These are phyloP conservation scores for Hypsizygus marmoreus DNA, from an alignment of 768 basidiomycete species.

Conservation along the genomic window DNA sequence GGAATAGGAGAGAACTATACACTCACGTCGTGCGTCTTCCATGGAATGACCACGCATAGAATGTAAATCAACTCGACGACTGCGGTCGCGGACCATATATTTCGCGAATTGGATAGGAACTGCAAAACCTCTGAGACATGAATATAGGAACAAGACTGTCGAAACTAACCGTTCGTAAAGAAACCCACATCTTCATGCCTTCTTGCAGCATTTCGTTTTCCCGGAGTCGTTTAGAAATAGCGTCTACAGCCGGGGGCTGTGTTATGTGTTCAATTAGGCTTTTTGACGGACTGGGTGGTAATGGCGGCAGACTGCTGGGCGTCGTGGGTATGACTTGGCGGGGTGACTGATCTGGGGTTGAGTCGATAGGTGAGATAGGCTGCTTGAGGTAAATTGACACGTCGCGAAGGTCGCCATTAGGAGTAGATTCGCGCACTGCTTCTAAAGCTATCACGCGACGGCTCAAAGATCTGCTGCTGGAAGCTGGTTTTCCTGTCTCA, in stretches of 20 bases:
- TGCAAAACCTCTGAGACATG: constrained; percentile 20
- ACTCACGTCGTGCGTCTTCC: constrained; percentile 47
- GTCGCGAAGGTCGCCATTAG: constrained; percentile 49
- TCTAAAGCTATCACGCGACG: constrained; percentile 35
- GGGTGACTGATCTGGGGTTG: constrained; percentile 27
- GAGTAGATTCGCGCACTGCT: constrained; percentile 48
- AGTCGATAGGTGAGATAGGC: constrained; percentile 39
- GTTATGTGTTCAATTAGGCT: constrained; percentile 39
- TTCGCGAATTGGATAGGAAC: constrained; percentile 68
- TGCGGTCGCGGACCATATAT: constrained; percentile 59
- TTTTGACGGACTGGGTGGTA: constrained; percentile 40
- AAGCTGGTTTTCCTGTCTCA: constrained; percentile 8
- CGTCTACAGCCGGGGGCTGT: constrained; percentile 28
- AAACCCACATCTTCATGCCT: constrained; percentile 36
- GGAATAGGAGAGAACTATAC: background rate
- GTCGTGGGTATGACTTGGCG: constrained; percentile 24
- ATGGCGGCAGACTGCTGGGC: constrained; percentile 41
- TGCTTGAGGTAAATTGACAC: constrained; percentile 56
- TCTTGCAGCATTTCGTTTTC: constrained; percentile 37
- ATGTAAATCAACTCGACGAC: constrained; percentile 57
- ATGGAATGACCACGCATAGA: constrained; percentile 54
- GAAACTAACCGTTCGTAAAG: constrained; percentile 37
- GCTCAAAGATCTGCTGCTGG: constrained; percentile 7
- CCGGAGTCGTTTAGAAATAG: constrained; percentile 32
- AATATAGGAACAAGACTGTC: background rate